Percentiles rank a stretch among this genome's conserved stretches.
Evolutionary conservation across 768 basidiomycete species (phyloP).

Genomic region (Trametes cinnabarina): DNA sequence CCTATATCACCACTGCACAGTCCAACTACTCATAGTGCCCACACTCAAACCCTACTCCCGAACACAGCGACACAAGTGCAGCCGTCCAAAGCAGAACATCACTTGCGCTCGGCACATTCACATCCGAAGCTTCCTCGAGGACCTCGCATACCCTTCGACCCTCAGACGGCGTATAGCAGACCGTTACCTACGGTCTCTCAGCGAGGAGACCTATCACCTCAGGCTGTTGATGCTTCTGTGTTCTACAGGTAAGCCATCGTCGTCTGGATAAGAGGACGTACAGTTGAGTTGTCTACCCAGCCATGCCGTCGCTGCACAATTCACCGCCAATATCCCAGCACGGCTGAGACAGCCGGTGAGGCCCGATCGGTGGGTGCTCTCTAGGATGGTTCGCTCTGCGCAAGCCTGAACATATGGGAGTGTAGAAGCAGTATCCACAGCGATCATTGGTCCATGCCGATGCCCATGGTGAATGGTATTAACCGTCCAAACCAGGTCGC

Average conservation of each 20-base stretch:
- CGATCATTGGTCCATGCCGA: background rate
- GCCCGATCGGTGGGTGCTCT: background rate
- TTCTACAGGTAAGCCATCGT: constrained; percentile 56
- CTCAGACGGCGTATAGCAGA: constrained; percentile 46
- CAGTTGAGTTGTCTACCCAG: background rate
- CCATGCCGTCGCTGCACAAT: constrained; percentile 42
- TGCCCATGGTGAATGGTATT: background rate
- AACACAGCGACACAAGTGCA: too few relatives aligned
- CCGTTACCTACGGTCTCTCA: constrained; percentile 12
- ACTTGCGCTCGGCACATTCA: background rate
- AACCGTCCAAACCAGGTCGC: background rate
- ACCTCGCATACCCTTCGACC: constrained; percentile 37
- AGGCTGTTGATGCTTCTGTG: constrained; percentile 32
- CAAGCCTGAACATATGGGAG: background rate
- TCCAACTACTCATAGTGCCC: background rate
- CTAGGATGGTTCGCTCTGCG: too few relatives aligned
- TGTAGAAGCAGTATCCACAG: background rate
- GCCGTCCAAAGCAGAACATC: too few relatives aligned
- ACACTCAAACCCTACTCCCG: too few relatives aligned
- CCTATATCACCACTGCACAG: background rate
- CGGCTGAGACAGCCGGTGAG: constrained; percentile 1
- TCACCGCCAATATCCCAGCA: constrained; percentile 21
- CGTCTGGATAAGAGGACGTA: background rate
- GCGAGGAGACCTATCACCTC: constrained; percentile 15
- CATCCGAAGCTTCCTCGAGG: background rate